Evolutionary conservation across 2,329 filamentous ascomycete species (phyloP), one percentile per base, ranked within the genome.

Genomic region (Trichoderma simmonsii): DNA sequence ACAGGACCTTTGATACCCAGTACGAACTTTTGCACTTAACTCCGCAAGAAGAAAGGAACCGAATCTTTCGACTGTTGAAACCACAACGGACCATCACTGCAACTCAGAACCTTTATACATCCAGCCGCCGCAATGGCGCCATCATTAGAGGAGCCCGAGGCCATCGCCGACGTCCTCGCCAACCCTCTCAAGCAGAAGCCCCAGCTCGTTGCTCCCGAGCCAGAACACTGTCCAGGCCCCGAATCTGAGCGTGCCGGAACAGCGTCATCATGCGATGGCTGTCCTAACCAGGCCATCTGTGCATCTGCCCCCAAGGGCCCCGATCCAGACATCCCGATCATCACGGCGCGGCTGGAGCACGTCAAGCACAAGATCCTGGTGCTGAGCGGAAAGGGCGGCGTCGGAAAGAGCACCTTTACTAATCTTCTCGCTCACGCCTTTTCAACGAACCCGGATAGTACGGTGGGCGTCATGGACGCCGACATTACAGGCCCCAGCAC

Each of bases 401-500:
- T 99, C 1, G 96, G 96, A 8, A 99, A 99, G 83, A 96, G 92
- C 76, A 98, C 96, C 0, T 97, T 98, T 79, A 95, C 93, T 3
- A 92, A 91, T 2, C 89, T 98, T 77, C 89, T 98, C 21, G 92
- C 93, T 2, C 94, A 97, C 80, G 95, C 93, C 1, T 97, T 99
- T 77, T 93, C 96, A 1, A 89, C 89, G 15, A 93, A 97, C 80
- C 90, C 91, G 0, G 89, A 91, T 60, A 91, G 86, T 71, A 93
- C 90, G 1, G 93, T 99, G 32, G 96, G 95, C 24, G 91, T 99
- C 77, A 98, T 98, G 94, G 96, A 99, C 82, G 97, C 96, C 7
- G 96, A 99, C 81, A 97, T 99, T 74, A 98, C 94, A 83, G 96
- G 96, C 0, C 96, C 96, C 0, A 94, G 91, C 75, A 98, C 99